These are phyloP conservation scores for Beauveria sp. DNA, from an alignment of 2,329 filamentous ascomycete species.

Conservation along the genomic window DNA sequence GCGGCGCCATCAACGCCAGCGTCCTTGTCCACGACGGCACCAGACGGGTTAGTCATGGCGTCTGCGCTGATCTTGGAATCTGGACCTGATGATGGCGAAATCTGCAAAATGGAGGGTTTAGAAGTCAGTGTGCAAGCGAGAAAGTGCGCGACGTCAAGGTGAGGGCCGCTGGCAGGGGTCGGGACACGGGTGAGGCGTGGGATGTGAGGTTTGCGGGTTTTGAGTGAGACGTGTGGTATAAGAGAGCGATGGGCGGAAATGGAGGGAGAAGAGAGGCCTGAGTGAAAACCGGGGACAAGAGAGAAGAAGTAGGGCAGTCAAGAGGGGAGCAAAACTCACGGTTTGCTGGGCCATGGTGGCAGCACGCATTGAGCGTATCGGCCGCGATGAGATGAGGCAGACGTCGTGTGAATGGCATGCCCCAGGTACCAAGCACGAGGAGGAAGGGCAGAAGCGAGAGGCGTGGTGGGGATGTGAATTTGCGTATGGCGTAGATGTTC, in stretches of 20 bases:
- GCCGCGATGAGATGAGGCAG: slow-evolving; percentile 24
- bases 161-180: not conserved
- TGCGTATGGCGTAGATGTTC: not conserved
- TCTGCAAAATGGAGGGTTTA: slow-evolving; percentile 20
- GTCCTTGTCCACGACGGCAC: slow-evolving; percentile 40
- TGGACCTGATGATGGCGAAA: slow-evolving; percentile 27
- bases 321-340: slow-evolving; percentile 21
- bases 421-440: slow-evolving; percentile 17
- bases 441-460: slow-evolving; percentile 13
- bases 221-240: slow-evolving; percentile 1
- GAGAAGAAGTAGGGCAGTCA: slow-evolving; percentile 10
- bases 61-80: slow-evolving; percentile 26
- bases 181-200: not conserved
- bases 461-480: not conserved
- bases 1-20: slow-evolving; percentile 46
- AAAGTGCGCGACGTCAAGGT: not conserved
- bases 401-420: slow-evolving; percentile 21
- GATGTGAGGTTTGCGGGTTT: slow-evolving; percentile 3
- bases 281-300: slow-evolving; percentile 12
- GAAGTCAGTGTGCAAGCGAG: slow-evolving; percentile 1
- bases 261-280: slow-evolving; percentile 16
- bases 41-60: slow-evolving; percentile 41
- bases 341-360: slow-evolving; percentile 33
- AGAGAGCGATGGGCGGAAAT: not conserved
- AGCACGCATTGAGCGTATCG: slow-evolving; percentile 25